phyloP scores from a whole-genome alignment of 495 filamentous ascomycete species.

The Aspergillus diversus region DNA sequence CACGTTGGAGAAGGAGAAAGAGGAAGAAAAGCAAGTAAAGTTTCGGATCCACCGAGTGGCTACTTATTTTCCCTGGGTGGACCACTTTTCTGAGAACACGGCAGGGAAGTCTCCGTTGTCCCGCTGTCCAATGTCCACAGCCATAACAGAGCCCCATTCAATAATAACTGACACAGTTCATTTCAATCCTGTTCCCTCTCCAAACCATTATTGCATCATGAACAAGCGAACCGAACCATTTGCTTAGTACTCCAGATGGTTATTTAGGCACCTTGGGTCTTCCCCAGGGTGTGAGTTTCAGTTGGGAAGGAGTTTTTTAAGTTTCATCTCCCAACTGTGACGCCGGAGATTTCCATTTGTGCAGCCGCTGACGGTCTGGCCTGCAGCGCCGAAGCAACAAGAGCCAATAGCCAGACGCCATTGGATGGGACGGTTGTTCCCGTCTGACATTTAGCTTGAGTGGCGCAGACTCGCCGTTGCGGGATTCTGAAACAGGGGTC shows the following conservation, averaged over 20 bases:
- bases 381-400: not conserved
- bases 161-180: no score
- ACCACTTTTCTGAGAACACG: not conserved
- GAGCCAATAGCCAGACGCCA: not conserved
- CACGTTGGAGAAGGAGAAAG: not conserved
- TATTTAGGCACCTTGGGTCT: not conserved
- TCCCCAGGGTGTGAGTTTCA: not conserved
- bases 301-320: not conserved
- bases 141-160: no score
- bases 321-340: not conserved
- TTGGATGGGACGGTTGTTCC: constrained; percentile 2
- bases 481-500: constrained; percentile 8
- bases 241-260: not conserved
- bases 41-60: not conserved
- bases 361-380: not conserved
- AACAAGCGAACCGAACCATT: not conserved
- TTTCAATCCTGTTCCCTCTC: no score
- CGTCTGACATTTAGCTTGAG: constrained; percentile 2
- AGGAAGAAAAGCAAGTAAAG: not conserved
- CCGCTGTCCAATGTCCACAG: no score
- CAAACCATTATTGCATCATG: no score
- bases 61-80: not conserved
- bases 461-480: constrained; percentile 10
- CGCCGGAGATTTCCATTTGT: constrained; percentile 2
- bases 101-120: not conserved